phyloP scores from a whole-genome alignment of 257 asterid species.

The Primulina tabacum region DNA sequence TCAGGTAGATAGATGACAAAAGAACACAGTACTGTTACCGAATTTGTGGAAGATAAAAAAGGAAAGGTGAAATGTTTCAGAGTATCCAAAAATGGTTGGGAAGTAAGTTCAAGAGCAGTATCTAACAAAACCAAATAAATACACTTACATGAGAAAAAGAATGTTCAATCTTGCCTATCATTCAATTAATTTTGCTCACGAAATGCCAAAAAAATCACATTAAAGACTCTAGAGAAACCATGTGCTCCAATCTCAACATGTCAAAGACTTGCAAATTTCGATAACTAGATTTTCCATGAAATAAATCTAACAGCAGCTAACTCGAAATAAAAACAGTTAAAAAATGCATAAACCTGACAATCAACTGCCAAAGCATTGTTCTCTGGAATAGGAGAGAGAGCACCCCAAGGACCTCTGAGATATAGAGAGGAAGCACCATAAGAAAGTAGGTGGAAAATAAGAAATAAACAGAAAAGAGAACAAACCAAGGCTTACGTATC shows the following conservation, averaged over 20 bases:
- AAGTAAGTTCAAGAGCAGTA: too few species aligned
- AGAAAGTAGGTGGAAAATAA: conserved; percentile 20
- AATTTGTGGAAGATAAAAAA: too few species aligned
- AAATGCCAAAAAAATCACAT: not conserved
- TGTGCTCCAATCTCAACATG: conserved; percentile 10
- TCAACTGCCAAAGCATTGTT: conserved; percentile 86
- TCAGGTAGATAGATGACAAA: not conserved
- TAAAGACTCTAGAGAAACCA: conserved; percentile 9
- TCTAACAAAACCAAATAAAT: not conserved
- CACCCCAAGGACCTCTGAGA: conserved; percentile 96
- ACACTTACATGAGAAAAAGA: not conserved
- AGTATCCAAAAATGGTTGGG: too few species aligned
- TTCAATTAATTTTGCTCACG: not conserved
- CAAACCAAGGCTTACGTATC: conserved; percentile 18
- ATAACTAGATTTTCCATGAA: not conserved
- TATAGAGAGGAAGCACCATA: conserved; percentile 13
- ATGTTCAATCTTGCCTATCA: not conserved
- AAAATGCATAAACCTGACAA: conserved; percentile 48
- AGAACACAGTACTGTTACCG: not conserved
- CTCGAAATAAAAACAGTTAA: conserved; percentile 22
- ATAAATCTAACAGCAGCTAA: conserved; percentile 19
- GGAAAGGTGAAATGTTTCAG: not conserved
- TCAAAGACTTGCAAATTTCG: conserved; percentile 1
- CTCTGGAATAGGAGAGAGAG: conserved; percentile 94
- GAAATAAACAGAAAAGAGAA: not conserved